Conservation (phyloP, 108 stramenopile species). For the Pseudonitzschia multistriata region DNA sequence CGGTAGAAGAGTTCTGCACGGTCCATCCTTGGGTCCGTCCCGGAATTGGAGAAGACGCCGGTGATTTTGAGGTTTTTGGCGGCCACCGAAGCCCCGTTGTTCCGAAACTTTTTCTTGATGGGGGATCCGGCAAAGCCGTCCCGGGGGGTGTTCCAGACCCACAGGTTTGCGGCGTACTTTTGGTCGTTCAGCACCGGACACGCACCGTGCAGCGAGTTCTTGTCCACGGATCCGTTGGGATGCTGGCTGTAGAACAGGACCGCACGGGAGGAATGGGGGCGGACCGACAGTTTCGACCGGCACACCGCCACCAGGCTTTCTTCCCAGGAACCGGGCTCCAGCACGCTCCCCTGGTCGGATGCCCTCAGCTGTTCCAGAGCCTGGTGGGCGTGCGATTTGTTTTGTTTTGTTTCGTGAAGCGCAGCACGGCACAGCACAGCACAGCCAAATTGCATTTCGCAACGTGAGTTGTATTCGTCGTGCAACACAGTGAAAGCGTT, state of each 20-base stretch:
- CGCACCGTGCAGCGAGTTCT: constrained; percentile 77
- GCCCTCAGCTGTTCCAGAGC: constrained; percentile 24
- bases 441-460: not conserved
- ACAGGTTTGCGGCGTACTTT: constrained; percentile 82
- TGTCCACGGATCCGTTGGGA: constrained; percentile 76
- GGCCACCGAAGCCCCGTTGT: not conserved
- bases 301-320: constrained; percentile 77
- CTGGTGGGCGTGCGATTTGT: too few relatives aligned
- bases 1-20: constrained; percentile 51
- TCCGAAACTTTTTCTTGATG: constrained; percentile 42
- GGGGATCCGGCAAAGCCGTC: constrained; percentile 52
- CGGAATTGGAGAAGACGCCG: constrained; percentile 63
- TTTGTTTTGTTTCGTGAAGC: not conserved
- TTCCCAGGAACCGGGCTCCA: constrained; percentile 78
- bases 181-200: constrained; percentile 68
- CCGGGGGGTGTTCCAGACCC: constrained; percentile 72
- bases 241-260: constrained; percentile 87
- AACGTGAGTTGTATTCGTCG: too few relatives aligned
- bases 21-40: constrained; percentile 47
- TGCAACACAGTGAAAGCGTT: too few relatives aligned
- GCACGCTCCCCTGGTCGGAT: constrained; percentile 30
- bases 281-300: constrained; percentile 59
- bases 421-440: not conserved
- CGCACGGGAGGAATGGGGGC: constrained; percentile 80
- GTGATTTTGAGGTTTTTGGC: constrained; percentile 27